Conservation (phyloP, 2,329 filamentous ascomycete genomes). For the Pestalotiopsis sp. region DNA sequence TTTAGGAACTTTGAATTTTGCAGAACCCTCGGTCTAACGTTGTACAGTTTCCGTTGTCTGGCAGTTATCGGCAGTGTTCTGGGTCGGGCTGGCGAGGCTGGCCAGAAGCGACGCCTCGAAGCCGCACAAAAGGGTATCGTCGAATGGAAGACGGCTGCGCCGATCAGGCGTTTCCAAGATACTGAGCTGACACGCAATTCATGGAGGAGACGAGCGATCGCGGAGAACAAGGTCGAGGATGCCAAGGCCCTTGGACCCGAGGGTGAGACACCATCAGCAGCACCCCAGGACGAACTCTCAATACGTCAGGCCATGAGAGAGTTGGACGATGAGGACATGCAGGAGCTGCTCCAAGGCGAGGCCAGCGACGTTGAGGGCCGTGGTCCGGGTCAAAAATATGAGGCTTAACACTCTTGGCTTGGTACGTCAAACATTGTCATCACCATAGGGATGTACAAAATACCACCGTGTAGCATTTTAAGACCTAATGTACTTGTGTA, state of each 20-base stretch:
- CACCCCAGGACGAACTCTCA: background rate
- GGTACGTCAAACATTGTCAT: background rate
- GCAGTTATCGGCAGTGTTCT: conserved; percentile 84
- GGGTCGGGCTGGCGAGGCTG: conserved; percentile 80
- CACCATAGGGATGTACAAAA: conserved; percentile 1
- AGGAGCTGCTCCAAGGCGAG: background rate
- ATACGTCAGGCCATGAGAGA: conserved; percentile 1
- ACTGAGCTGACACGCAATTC: conserved; percentile 23
- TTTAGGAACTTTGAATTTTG: background rate
- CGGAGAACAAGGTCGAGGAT: background rate
- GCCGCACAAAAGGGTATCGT: conserved; percentile 64
- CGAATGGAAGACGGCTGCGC: conserved; percentile 59
- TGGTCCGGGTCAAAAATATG: background rate
- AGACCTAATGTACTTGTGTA: conserved; percentile 3
- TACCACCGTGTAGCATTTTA: background rate
- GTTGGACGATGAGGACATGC: background rate
- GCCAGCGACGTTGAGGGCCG: background rate
- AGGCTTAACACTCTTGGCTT: background rate
- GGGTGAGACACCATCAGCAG: too few species aligned
- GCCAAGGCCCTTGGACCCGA: background rate
- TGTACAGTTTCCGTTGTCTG: conserved; percentile 72
- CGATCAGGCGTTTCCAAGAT: conserved; percentile 43
- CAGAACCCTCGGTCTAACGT: background rate
- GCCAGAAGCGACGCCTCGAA: conserved; percentile 67
- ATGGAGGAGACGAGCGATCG: background rate